These are phyloP conservation scores for Sequoiadendron giganteum DNA, from an alignment of 75 land plant species.

Conservation along the genomic window DNA sequence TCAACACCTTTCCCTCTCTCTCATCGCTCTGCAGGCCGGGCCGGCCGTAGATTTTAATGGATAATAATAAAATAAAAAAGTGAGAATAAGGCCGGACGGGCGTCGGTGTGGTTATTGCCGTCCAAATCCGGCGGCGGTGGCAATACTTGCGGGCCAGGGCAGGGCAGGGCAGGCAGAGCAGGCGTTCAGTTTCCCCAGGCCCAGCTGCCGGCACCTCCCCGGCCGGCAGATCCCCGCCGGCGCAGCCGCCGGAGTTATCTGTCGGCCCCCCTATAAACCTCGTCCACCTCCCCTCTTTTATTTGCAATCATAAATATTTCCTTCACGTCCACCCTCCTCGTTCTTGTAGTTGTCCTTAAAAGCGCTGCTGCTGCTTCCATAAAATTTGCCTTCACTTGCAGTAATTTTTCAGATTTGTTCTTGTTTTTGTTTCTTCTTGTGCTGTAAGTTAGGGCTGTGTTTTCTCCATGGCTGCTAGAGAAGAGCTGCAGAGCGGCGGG, in stretches of 20 bases:
- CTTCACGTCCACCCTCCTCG: conserved; percentile 6
- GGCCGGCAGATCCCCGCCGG: conserved; percentile 8
- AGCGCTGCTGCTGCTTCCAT: no score
- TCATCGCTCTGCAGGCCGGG: not conserved
- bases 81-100: not conserved
- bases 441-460: not conserved
- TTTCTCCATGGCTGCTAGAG: not conserved
- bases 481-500: not conserved
- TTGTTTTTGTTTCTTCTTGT: not conserved
- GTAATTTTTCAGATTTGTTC: not conserved
- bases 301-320: not conserved
- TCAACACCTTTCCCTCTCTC: not conserved
- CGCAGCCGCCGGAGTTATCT: conserved; percentile 13
- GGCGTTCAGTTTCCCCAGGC: conserved; percentile 13
- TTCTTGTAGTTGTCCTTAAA: not conserved
- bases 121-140: conserved; percentile 19
- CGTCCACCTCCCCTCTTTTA: not conserved
- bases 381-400: not conserved
- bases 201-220: conserved; percentile 15
- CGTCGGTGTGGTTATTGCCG: conserved; percentile 10
- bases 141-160: not conserved
- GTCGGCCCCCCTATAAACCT: conserved; percentile 13
- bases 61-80: not conserved
- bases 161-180: not conserved
- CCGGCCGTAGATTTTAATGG: not conserved